Base-by-base conservation (phyloP, 345 rosid species). In the Eutrema heterophyllum region DNA sequence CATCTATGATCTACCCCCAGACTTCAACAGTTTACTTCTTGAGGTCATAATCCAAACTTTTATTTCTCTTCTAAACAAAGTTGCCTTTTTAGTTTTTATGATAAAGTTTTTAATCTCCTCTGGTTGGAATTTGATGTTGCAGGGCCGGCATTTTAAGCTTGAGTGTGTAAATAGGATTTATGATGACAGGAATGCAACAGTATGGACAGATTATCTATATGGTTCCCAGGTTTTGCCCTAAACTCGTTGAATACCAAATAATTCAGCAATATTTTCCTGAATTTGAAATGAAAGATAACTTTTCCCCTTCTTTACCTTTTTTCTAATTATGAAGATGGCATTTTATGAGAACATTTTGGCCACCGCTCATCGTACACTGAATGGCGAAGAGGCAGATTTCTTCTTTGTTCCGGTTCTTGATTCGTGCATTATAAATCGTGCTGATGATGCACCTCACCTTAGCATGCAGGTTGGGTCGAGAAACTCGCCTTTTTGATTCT, bases 391-490 rank as follows among this genome's bases (percentile, higher is more conserved):
- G 75, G 99, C 99, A 32, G 99, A 94, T 55, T 94, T 80, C 81
- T 94, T 91, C 89, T 94, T 89, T 76, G 98, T 92, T 73, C 98
- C 98, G 59, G 96, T 91, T 85, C 93, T 94, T 79, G 98, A 94
- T 83, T 83, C 97, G 0, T 94, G 98, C 83, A 94, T 94, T 70
- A 94, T 94, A 61, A 85, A 84, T 29, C 97, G 97, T 55, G 98
- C 96, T 66, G 90, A 84, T 39, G 98, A 94, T 86, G 88, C 96
- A 46, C 97, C 98, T 49, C 97, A 94, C 82, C 46, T 94, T 67
- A 86, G 77, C 71, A 35, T 85, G 93, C 64, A 82, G 97, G 98
- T 94, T 35, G 14, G 43, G 14, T 78, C 39, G 1, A 59, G 39
- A 78, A 50, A 72, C 69, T 18, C 48, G 1, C 16, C 51, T 6